Base-by-base conservation (phyloP, 2,329 filamentous ascomycete species). In the Endoconidiophora laricicola region DNA sequence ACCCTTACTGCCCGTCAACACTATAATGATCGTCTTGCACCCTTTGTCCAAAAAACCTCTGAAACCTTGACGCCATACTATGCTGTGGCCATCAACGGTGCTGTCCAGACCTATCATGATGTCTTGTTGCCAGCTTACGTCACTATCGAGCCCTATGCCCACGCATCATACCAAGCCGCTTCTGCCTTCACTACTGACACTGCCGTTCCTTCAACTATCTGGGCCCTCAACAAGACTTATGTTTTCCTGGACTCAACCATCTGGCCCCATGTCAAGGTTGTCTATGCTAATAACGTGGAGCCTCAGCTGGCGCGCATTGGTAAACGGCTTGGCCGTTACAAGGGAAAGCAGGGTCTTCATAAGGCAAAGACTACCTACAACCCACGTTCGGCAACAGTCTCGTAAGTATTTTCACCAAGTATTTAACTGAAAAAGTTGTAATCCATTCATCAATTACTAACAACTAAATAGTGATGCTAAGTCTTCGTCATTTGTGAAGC, bases 291-390 rank as follows among this genome's bases (percentile, higher is more conserved):
- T 60, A 94, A 94, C 58, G 88, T 98, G 3, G 88, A 96, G 66
- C 93, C 93, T 12, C 93, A 98, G 64, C 73, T 98, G 12, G 76
- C 90, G 51, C 86, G 87, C 58, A 96, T 98, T 59, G 85, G 86
- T 10, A 83, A 95, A 66, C 80, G 88, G 43, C 74, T 98, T 9
- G 88, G 87, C 39, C 73, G 83, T 44, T 85, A 87, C 64, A 79
- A 56, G 72, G 75, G 18, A 68, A 64, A 52, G 56, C 58, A 51
- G 61, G 7, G 51, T 54, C 26, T 44, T 54, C 44, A 66, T 45
- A 63, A 63, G 53, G 57, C 58, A 4, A 64, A 61, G 55, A 58
- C 53, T 38, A 58, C 47, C 6, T 48, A 53, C n/a, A 43, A 57
- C 5, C 48, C 57, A 12, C 59, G 60, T 4, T 52, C 58, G 24